Evolutionary conservation across 345 rosid genomes (phyloP).

Genomic region (Excoecaria agallocha): DNA sequence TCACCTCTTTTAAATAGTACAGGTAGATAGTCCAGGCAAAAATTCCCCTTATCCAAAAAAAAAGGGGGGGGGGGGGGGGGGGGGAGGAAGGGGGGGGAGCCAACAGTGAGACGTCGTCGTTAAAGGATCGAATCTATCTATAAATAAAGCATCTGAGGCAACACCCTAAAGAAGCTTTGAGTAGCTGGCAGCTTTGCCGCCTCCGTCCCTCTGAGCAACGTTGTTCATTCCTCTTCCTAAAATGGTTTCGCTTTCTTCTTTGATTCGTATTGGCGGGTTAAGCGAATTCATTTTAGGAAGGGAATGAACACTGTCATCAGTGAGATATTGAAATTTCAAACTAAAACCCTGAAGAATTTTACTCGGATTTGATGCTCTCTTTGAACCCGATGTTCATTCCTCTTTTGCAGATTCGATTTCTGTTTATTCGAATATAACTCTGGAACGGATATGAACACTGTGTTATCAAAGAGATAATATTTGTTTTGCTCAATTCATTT

Average conservation of each 20-base stretch:
- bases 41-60: no score
- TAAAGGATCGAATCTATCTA: neutral
- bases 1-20: no score
- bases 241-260: slow-evolving; percentile 18
- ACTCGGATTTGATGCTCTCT: neutral
- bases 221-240: slow-evolving; percentile 30
- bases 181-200: neutral
- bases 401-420: neutral
- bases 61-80: no score
- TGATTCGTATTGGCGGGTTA: neutral
- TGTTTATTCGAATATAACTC: neutral
- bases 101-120: neutral
- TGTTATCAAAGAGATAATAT: no score
- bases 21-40: no score
- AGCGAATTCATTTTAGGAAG: slow-evolving; percentile 25
- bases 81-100: no score
- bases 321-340: neutral
- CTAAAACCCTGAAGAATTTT: neutral
- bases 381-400: neutral
- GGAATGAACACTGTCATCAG: slow-evolving; percentile 17
- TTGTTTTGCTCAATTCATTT: no score
- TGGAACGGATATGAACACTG: no score
- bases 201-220: slow-evolving; percentile 7
- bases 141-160: neutral
- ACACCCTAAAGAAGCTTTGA: neutral